Evolutionary conservation across 306 rosid genomes (phyloP).

Genomic region (Cotoneaster glaucophyllus): DNA sequence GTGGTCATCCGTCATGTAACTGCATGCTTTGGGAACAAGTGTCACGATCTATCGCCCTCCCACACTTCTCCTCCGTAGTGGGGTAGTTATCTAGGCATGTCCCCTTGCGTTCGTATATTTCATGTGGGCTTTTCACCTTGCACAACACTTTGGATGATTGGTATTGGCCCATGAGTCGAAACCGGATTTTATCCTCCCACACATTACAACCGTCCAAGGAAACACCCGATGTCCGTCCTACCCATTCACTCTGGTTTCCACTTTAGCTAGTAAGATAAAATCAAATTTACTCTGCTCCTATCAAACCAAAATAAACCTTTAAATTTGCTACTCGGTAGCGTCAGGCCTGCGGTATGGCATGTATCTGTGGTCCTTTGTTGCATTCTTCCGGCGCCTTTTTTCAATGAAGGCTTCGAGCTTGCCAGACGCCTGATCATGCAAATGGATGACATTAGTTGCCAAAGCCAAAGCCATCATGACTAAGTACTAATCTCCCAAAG

Average conservation of each 20-base stretch:
- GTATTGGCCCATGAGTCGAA: no score
- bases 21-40: no score
- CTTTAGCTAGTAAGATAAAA: background rate
- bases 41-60: no score
- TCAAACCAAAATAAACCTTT: background rate
- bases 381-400: constrained; percentile 77
- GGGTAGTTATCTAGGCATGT: no score
- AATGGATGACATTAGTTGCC: background rate
- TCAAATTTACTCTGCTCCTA: background rate
- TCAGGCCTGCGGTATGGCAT: constrained; percentile 67
- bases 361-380: constrained; percentile 66
- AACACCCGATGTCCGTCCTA: background rate
- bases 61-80: no score
- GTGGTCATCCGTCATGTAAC: no score
- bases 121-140: no score
- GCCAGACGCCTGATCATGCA: constrained; percentile 47
- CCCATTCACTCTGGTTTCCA: background rate
- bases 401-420: constrained; percentile 64
- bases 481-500: background rate
- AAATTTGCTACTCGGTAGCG: background rate
- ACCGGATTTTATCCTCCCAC: no score
- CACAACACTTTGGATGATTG: no score
- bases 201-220: background rate
- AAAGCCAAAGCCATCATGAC: background rate
- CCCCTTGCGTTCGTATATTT: no score